Percentiles rank a stretch among this genome's conserved stretches.
Conservation (phyloP, 2,329 filamentous ascomycete species). For the Talaromyces sp. region DNA sequence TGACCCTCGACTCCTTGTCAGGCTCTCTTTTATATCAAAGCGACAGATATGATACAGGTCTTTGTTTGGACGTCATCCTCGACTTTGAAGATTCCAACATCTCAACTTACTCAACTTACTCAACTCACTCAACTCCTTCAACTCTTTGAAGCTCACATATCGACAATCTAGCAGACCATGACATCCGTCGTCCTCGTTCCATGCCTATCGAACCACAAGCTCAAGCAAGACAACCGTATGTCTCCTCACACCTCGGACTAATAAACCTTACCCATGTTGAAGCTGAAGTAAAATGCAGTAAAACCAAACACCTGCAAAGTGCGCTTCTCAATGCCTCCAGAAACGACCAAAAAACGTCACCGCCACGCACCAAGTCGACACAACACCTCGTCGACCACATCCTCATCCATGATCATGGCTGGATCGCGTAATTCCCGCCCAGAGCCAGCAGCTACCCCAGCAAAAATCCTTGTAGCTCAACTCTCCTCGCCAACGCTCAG, state of each 20-base stretch:
- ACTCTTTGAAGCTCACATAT: background rate
- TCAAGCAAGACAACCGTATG: background rate
- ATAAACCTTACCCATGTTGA: background rate
- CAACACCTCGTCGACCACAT: background rate
- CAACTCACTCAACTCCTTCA: background rate
- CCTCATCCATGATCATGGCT: background rate
- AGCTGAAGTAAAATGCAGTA: background rate
- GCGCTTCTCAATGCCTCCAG: conserved; percentile 10
- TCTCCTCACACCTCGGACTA: background rate
- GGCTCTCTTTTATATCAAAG: background rate
- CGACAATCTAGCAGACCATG: background rate
- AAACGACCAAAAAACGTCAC: background rate
- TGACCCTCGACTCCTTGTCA: background rate
- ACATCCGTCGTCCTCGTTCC: background rate
- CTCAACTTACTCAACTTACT: background rate
- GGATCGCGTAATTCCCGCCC: background rate
- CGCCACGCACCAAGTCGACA: background rate
- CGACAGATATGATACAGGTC: background rate
- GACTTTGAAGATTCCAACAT: background rate
- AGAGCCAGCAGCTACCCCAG: background rate
- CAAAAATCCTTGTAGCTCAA: background rate
- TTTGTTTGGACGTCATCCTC: background rate
- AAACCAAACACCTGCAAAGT: background rate
- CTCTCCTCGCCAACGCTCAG: background rate
- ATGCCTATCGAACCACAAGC: background rate